Conservation (phyloP, 352 stramenopile species). For the Peronospora destructor region DNA sequence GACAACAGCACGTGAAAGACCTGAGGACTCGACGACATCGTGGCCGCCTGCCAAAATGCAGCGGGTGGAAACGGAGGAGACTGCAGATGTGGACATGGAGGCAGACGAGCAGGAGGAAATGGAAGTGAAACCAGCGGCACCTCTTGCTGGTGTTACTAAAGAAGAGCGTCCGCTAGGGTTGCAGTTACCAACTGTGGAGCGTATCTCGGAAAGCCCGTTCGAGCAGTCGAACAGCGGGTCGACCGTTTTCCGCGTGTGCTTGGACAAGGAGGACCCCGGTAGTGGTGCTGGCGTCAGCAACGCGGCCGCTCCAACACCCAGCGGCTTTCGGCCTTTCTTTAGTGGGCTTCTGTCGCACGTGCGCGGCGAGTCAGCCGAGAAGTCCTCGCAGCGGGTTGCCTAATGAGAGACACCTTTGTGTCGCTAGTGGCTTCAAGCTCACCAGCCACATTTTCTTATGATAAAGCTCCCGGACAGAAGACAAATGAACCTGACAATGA, state of each 20-base stretch:
- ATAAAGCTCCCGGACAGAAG: too few relatives aligned
- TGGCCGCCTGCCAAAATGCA: conserved; percentile 30
- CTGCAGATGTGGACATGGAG: conserved; percentile 33
- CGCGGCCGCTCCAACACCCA: background rate
- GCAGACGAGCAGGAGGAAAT: conserved; percentile 25
- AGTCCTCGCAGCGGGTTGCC: conserved; percentile 21
- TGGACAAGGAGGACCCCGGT: conserved; percentile 21
- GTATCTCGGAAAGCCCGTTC: conserved; percentile 27
- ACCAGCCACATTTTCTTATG: conserved; percentile 18
- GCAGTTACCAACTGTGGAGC: conserved; percentile 28
- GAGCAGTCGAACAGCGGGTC: conserved; percentile 27
- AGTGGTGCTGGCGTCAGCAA: background rate
- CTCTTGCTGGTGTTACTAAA: conserved; percentile 6
- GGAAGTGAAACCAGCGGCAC: conserved; percentile 23
- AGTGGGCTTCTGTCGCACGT: conserved; percentile 37
- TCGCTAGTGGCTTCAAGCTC: conserved; percentile 31
- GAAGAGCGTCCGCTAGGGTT: conserved; percentile 7
- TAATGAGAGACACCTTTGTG: conserved; percentile 27
- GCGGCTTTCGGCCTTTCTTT: conserved; percentile 34
- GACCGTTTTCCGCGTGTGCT: conserved; percentile 14
- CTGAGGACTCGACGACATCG: conserved; percentile 21
- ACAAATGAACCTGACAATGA: too few relatives aligned
- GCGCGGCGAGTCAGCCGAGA: conserved; percentile 32
- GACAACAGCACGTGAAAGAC: conserved; percentile 11
- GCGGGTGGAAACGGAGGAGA: conserved; percentile 27